Evolutionary conservation across 768 basidiomycete species (phyloP).

Genomic region (Leccinum fibrillosum): DNA sequence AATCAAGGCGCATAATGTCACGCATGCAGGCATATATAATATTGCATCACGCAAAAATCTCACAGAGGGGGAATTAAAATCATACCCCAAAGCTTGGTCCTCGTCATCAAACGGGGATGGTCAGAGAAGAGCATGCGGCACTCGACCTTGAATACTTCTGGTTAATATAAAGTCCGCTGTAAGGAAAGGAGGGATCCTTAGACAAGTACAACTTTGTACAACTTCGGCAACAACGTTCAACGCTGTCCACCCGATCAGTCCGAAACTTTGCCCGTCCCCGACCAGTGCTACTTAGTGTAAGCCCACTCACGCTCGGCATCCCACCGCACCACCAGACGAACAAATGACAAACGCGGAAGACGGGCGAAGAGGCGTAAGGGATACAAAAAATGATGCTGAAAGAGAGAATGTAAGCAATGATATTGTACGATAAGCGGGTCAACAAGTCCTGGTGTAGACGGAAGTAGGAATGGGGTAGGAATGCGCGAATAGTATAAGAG

Average conservation of each 20-base stretch:
- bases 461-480: conserved; percentile 20
- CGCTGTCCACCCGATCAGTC: conserved; percentile 12
- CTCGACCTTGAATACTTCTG: conserved; percentile 7
- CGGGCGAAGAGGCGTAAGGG: conserved; percentile 5
- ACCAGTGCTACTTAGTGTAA: neutral
- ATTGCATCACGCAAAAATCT: neutral
- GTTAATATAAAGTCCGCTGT: conserved; percentile 17
- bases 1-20: too few relatives aligned
- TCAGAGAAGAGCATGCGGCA: neutral
- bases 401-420: conserved; percentile 26
- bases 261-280: neutral
- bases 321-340: conserved; percentile 2
- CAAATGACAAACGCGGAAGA: neutral
- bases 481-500: conserved; percentile 25
- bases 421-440: conserved; percentile 30
- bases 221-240: conserved; percentile 6
- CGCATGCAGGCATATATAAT: too few relatives aligned
- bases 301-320: neutral
- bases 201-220: conserved; percentile 15
- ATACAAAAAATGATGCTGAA: conserved; percentile 20
- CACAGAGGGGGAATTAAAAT: neutral
- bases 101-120: neutral
- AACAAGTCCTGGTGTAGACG: conserved; percentile 22
- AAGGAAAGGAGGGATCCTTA: conserved; percentile 4
- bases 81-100: neutral